Evolutionary conservation across 352 stramenopile genomes (phyloP).

Genomic region (Phytophthora citrophthora): DNA sequence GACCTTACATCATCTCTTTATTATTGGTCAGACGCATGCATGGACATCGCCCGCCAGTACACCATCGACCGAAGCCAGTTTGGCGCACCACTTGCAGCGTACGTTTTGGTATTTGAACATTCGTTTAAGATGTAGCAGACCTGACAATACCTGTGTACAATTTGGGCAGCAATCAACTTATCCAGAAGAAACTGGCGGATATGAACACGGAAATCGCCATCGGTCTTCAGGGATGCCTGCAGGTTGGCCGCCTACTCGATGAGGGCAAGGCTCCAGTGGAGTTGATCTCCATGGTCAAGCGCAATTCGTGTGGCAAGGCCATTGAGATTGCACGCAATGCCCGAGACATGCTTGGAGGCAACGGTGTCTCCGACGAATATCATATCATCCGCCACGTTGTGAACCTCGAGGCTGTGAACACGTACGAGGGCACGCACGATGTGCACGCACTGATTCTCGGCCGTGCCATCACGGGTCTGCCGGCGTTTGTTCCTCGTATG

Average conservation of each 20-base stretch:
- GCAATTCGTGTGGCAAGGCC: constrained; percentile 55
- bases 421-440: constrained; percentile 99
- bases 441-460: constrained; percentile 98
- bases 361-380: constrained; percentile 99
- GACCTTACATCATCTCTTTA: neutral
- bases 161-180: constrained; percentile 92
- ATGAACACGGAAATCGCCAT: constrained; percentile 97
- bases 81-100: constrained; percentile 94
- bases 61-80: constrained; percentile 96
- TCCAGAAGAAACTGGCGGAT: constrained; percentile 98
- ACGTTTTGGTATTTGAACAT: constrained; percentile 30
- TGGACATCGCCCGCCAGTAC: constrained; percentile 94
- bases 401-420: constrained; percentile 99
- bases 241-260: constrained; percentile 38
- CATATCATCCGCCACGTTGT: constrained; percentile 98
- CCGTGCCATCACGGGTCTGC: constrained; percentile 96
- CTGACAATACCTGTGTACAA: constrained; percentile 7
- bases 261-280: constrained; percentile 32
- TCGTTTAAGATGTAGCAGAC: neutral
- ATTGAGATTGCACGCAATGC: constrained; percentile 90
- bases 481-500: constrained; percentile 92
- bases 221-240: constrained; percentile 87
- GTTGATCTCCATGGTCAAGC: constrained; percentile 54
- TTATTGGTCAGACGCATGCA: constrained; percentile 86
- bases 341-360: constrained; percentile 98